Evolutionary conservation across 768 basidiomycete genomes (phyloP), one percentile per base, ranked within the genome.

Genomic region (Macrolepiota fuliginosa): DNA sequence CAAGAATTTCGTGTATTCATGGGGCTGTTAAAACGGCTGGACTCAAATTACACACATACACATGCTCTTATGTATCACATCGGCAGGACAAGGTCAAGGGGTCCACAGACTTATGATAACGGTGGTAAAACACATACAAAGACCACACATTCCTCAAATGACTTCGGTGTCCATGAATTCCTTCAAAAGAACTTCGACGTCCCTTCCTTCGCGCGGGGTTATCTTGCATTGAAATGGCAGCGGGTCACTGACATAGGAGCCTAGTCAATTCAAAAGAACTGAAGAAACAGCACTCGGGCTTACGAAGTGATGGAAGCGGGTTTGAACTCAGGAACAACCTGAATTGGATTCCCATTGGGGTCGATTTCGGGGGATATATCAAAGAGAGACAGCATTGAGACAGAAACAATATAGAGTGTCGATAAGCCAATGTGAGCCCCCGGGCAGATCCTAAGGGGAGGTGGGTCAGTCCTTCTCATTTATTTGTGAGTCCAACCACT

Each of bases 381-480:
- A 57, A 65, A 71, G 9, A 64, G 50, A 0, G 69, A 62, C 10
- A 71, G 55, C 0, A 67, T 49, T 2, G 66, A 67, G 3, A 65
- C 57, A 11, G 69, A 39, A 17, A 64, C 52, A n/a, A 64, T 62
- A 52, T 61, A 71, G 13, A 70, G 36, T 2, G 66, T 57, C 12
- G 65, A 62, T 52, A 65, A 42, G 12, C 39, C 62, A 39, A 72
- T 63, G 51, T 66, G 66, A 9, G 68, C 64, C 2, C 71, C 71
- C 6, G 71, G 71, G 45, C 70, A 71, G 35, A 66, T 67, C 49
- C 70, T 68, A n/a, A 17, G 12, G 39, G 6, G 13, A 11, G 25
- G 5, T n/a, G 24, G 7, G 11, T 39, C 7, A 54, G 37, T 54
- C 2, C 42, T 45, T 17, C 19, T 39, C 3, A 37, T 54, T 19